Evolutionary conservation across 192 early-diverging fungal species (phyloP).

Genomic region (Coemansia sp.): DNA sequence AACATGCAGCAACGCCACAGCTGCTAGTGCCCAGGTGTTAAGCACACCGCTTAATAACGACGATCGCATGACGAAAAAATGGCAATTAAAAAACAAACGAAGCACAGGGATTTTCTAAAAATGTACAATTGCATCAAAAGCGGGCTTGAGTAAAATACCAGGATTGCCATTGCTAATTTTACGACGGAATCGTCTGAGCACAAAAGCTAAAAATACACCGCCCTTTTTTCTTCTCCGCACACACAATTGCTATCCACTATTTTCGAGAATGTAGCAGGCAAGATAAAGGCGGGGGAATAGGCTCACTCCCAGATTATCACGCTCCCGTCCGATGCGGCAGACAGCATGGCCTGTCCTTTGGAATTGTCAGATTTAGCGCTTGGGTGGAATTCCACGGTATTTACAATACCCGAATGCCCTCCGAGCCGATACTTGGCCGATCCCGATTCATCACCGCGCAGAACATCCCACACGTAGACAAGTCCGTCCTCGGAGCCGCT

Average conservation of each 20-base stretch:
- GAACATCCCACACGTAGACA: slow-evolving; percentile 84
- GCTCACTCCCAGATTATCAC: slow-evolving; percentile 38
- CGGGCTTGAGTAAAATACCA: neutral
- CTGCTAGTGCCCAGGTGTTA: neutral
- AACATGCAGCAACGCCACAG: neutral
- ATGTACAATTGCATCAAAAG: neutral
- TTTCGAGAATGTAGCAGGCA: neutral
- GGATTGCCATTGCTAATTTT: slow-evolving; percentile 2
- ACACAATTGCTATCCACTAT: neutral
- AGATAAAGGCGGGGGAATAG: neutral
- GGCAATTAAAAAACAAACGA: neutral
- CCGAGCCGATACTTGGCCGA: slow-evolving; percentile 6
- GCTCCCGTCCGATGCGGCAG: slow-evolving; percentile 41
- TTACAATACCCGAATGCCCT: slow-evolving; percentile 44
- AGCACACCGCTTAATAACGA: neutral
- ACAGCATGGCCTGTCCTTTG: slow-evolving; percentile 25
- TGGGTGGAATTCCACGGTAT: slow-evolving; percentile 35
- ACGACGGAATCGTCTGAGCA: neutral
- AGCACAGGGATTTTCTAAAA: neutral
- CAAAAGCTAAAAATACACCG: slow-evolving; percentile 10
- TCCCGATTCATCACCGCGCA: slow-evolving; percentile 52
- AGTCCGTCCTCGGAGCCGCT: slow-evolving; percentile 89
- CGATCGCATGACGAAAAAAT: neutral
- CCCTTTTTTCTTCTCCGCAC: neutral
- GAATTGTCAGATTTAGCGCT: neutral